A percentile compares a stretch with the other conserved stretches of the same genome.
Conservation (phyloP, 768 basidiomycete species). For the Phylloporus sp. region DNA sequence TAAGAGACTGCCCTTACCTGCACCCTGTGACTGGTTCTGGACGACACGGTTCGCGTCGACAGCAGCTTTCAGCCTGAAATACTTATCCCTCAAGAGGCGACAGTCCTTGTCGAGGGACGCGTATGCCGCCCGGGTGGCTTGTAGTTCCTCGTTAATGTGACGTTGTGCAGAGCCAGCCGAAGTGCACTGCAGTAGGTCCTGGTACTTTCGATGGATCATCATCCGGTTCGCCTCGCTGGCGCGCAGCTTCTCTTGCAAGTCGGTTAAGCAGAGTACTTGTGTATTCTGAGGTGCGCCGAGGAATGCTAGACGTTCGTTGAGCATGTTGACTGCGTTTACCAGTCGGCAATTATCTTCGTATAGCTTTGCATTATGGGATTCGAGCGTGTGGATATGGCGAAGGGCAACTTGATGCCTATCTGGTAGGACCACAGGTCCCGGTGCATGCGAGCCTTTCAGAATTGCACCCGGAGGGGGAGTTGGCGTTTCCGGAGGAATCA, state of each 20-base stretch:
- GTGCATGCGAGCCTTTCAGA: slow-evolving; percentile 36
- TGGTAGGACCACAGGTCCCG: slow-evolving; percentile 39
- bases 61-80: slow-evolving; percentile 12
- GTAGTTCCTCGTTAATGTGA: slow-evolving; percentile 18
- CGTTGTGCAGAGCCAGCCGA: slow-evolving; percentile 14
- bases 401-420: slow-evolving; percentile 20
- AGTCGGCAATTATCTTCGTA: slow-evolving; percentile 37
- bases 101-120: slow-evolving; percentile 20
- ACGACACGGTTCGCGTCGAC: not conserved
- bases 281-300: slow-evolving; percentile 13
- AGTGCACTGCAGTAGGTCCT: slow-evolving; percentile 19
- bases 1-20: slow-evolving; percentile 2
- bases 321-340: slow-evolving; percentile 24
- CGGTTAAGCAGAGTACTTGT: slow-evolving; percentile 15
- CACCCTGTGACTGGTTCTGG: slow-evolving; percentile 9
- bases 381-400: slow-evolving; percentile 31
- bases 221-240: slow-evolving; percentile 16
- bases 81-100: slow-evolving; percentile 19
- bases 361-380: slow-evolving; percentile 30
- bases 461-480: not conserved
- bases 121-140: slow-evolving; percentile 14
- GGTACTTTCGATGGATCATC: slow-evolving; percentile 20
- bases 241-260: slow-evolving; percentile 27
- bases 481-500: slow-evolving; percentile 3
- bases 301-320: slow-evolving; percentile 29